Evolutionary conservation across 345 rosid genomes (phyloP).

Genomic region (Rhodamnia rubescens): DNA sequence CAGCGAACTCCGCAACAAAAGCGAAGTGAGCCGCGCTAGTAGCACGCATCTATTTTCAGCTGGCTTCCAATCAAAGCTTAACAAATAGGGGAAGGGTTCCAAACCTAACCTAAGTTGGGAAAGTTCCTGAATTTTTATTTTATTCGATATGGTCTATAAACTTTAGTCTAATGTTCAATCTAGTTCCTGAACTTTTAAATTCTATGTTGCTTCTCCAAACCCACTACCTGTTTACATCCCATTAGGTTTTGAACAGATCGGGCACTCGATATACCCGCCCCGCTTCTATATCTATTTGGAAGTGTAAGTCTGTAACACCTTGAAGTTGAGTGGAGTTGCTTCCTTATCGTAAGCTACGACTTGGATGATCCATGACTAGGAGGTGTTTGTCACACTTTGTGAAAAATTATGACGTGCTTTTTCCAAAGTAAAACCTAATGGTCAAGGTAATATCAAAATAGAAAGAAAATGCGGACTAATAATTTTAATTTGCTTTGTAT

Average conservation of each 20-base stretch:
- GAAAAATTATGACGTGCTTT: not conserved
- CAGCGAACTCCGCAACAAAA: not conserved
- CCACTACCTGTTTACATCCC: not conserved
- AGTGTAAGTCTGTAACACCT: not conserved
- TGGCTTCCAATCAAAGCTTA: not conserved
- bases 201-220: not conserved
- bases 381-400: not conserved
- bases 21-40: not conserved
- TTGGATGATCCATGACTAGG: not conserved
- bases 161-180: no score
- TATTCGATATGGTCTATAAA: no score
- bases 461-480: not conserved
- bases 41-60: not conserved
- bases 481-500: not conserved
- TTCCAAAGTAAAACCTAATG: not conserved
- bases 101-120: no score
- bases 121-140: no score
- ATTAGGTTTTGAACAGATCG: not conserved
- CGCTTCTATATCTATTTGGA: not conserved
- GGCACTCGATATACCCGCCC: not conserved
- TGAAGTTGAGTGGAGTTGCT: not conserved
- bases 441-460: not conserved
- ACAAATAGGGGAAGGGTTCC: not conserved
- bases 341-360: not conserved
- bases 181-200: not conserved